Percentiles rank a stretch among this genome's conserved stretches.
Conservation (phyloP, 129 eudicot species). For the Calendula officinalis region DNA sequence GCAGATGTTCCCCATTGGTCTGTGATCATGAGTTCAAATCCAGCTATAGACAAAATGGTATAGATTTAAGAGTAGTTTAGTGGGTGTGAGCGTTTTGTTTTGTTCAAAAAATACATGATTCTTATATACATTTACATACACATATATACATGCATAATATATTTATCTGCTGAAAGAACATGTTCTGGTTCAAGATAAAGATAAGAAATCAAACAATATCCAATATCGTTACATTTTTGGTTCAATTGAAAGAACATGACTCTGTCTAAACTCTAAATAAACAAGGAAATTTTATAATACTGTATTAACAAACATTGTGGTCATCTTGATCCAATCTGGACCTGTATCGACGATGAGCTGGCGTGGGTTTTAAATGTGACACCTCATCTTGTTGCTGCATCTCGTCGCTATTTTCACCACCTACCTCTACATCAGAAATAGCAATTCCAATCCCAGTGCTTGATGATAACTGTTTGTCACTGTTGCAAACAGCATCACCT, state of each 20-base stretch:
- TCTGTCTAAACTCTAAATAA: background rate
- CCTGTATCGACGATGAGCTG: slow-evolving; percentile 32
- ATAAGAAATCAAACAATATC: too few species aligned
- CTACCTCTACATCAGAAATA: slow-evolving; percentile 29
- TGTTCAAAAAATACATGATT: too few species aligned
- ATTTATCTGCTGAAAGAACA: too few species aligned
- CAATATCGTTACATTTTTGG: too few species aligned
- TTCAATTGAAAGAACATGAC: background rate
- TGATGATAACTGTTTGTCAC: slow-evolving; percentile 6
- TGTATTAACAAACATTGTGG: slow-evolving; percentile 13
- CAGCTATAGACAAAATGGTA: too few species aligned
- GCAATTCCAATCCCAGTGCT: slow-evolving; percentile 23
- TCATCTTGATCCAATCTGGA: slow-evolving; percentile 24
- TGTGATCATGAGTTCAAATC: too few species aligned
- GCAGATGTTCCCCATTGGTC: too few species aligned
- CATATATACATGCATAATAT: background rate
- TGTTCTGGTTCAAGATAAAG: too few species aligned
- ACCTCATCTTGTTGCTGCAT: slow-evolving; percentile 26
- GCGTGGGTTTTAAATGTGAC: slow-evolving; percentile 24
- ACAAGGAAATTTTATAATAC: background rate
- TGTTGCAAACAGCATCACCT: slow-evolving; percentile 6
- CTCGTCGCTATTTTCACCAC: slow-evolving; percentile 28
- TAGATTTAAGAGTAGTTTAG: too few species aligned
- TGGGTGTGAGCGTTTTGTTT: too few species aligned
- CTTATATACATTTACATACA: too few species aligned